Base-by-base conservation (phyloP, 73 alveolate genomes). In the Paramecium caudatum region DNA sequence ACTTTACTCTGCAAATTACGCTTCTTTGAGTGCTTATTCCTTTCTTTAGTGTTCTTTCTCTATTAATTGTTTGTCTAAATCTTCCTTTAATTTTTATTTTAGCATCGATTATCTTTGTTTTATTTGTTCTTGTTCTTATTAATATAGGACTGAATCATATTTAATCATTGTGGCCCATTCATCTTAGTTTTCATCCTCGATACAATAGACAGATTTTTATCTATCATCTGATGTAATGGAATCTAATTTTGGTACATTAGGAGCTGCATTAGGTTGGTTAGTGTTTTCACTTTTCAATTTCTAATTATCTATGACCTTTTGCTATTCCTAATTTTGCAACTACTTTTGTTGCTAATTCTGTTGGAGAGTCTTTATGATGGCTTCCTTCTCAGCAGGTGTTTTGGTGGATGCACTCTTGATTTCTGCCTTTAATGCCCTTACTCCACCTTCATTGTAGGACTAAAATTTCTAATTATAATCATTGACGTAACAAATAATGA, bases 151-250 rank as follows among this genome's bases (percentile, higher is more conserved):
- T 4, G 83, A 32, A 65, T 65, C 83, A 36, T 65, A 65, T 65
- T 65, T 65, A 65, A 65, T 36, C 2, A 65, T 65, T 0, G 83
- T 49, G 1, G 83, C 83, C 83, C 83, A 65, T 65, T 65, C 83
- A 65, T 65, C 83, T 3, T 65, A 30, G 12, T 65, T 33, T 25
- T 36, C 83, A 65, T 55, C 80, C 23, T 65, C 83, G 7, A 65
- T 16, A 13, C 34, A 32, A 65, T 65, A 65, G 6, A 65, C 50
- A 33, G 83, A 65, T 33, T 65, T 65, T n/a, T 65, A 33, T 36
- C 34, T 65, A 65, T 30, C 39, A 10, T 65, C 83, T n/a, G 80
- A 55, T 19, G 80, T 23, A 27, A 55, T 27, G 8, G 80, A 55
- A 10, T 55, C 80, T 55, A 55, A 55, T 27, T 43, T 55, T 55